These are phyloP conservation scores for Xylaria sp. DNA, from an alignment of 2,329 filamentous ascomycete genomes.

Conservation along the genomic window DNA sequence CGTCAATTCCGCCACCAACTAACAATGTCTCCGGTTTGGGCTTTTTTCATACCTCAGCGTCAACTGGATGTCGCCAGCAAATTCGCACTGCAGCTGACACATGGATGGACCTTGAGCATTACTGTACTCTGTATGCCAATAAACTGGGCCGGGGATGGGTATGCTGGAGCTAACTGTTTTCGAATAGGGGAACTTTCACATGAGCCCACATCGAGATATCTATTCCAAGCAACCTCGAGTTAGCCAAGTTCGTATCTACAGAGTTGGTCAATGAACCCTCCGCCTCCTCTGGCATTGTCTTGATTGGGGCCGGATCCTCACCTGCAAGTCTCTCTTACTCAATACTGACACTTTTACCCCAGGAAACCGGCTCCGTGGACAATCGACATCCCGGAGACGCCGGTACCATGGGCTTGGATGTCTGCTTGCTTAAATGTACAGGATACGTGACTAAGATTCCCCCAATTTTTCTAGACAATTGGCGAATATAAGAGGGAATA, in stretches of 20 bases:
- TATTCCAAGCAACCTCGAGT: slow-evolving; percentile 19
- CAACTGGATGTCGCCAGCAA: slow-evolving; percentile 11
- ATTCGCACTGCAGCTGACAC: slow-evolving; percentile 8
- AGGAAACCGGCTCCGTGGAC: neutral
- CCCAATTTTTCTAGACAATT: no score
- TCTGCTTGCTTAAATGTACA: neutral
- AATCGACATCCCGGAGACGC: slow-evolving; percentile 7
- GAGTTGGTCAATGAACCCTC: neutral
- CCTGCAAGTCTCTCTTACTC: neutral
- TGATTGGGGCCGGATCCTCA: neutral
- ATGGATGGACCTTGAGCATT: slow-evolving; percentile 13
- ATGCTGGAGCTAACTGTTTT: slow-evolving; percentile 17
- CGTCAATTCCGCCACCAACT: neutral
- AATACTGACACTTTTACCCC: neutral
- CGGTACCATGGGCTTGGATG: slow-evolving; percentile 9
- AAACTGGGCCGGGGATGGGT: slow-evolving; percentile 2
- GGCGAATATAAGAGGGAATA: no score
- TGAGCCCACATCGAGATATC: slow-evolving; percentile 18
- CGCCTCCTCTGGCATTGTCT: slow-evolving; percentile 9
- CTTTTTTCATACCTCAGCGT: neutral
- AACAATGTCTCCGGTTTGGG: slow-evolving; percentile 4
- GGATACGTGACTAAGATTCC: no score
- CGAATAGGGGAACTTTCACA: slow-evolving; percentile 22
- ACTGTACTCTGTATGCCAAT: slow-evolving; percentile 26
- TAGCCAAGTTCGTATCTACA: neutral